Percentiles rank a stretch among this genome's conserved stretches.
Evolutionary conservation across 192 early-diverging fungal genomes (phyloP).

Genomic region (Polychytrium aggregatum): DNA sequence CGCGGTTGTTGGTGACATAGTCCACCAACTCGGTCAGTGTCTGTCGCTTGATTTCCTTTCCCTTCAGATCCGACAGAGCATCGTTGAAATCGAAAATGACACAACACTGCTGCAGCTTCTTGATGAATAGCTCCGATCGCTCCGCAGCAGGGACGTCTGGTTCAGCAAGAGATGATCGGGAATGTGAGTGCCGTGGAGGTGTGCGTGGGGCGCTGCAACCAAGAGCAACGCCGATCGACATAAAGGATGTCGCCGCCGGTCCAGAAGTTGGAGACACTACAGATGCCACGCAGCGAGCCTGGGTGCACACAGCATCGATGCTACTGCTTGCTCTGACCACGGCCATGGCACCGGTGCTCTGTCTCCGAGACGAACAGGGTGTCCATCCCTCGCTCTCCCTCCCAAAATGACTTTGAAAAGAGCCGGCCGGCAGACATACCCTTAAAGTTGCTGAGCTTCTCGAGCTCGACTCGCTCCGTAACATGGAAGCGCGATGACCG

Average conservation of each 20-base stretch:
- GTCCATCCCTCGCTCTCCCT: no score
- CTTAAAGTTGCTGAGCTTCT: slow-evolving; percentile 61
- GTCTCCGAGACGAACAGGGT: no score
- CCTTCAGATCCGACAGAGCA: slow-evolving; percentile 71
- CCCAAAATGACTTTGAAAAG: neutral
- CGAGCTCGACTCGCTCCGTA: slow-evolving; percentile 66
- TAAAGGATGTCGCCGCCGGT: no score
- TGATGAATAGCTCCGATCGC: slow-evolving; percentile 77
- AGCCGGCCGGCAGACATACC: slow-evolving; percentile 38
- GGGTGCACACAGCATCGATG: no score
- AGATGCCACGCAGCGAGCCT: no score
- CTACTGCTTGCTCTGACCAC: no score
- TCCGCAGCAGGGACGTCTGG: slow-evolving; percentile 68
- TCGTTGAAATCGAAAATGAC: slow-evolving; percentile 96
- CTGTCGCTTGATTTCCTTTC: slow-evolving; percentile 93
- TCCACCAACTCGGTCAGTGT: slow-evolving; percentile 86
- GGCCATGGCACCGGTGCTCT: no score
- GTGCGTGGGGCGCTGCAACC: no score
- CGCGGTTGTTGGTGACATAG: slow-evolving; percentile 80
- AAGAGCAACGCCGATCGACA: no score
- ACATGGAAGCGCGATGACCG: slow-evolving; percentile 80
- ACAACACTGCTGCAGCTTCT: slow-evolving; percentile 85
- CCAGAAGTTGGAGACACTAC: no score
- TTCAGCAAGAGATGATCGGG: neutral
- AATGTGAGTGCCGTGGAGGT: no score